These are phyloP conservation scores for Magnolia changhungtana DNA, from an alignment of 164 flowering plant genomes.

Conservation along the genomic window DNA sequence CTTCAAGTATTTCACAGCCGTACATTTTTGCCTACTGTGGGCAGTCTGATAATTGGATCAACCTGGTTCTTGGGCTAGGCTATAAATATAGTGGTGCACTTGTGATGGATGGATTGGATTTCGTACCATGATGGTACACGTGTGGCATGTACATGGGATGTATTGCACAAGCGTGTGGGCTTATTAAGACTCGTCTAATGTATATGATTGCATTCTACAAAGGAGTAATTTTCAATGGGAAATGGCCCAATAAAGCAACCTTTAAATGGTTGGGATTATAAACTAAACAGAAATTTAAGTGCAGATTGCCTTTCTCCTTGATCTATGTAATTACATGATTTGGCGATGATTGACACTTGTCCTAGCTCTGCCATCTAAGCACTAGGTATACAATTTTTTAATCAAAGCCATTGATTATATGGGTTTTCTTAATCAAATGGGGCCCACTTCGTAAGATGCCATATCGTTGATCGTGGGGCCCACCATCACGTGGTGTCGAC, in stretches of 20 bases:
- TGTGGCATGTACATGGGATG: too few relatives aligned
- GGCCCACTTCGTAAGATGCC: background rate
- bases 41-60: too few relatives aligned
- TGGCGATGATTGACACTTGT: conserved; percentile 2
- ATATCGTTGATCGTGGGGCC: background rate
- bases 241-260: background rate
- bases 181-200: too few relatives aligned
- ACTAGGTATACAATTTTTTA: background rate
- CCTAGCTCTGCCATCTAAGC: background rate
- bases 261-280: background rate
- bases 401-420: background rate
- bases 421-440: background rate
- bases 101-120: too few relatives aligned
- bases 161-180: too few relatives aligned
- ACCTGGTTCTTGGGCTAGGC: too few relatives aligned
- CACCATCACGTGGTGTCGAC: background rate
- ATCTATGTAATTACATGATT: background rate
- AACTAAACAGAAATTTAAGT: background rate
- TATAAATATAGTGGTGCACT: too few relatives aligned
- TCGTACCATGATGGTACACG: too few relatives aligned
- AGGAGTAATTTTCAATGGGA: background rate
- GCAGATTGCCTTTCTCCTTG: background rate
- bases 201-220: background rate
- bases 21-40: too few relatives aligned
- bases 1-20: too few relatives aligned